Conservation (phyloP, 139 green algal species). For the Coccomyxa sp. region DNA sequence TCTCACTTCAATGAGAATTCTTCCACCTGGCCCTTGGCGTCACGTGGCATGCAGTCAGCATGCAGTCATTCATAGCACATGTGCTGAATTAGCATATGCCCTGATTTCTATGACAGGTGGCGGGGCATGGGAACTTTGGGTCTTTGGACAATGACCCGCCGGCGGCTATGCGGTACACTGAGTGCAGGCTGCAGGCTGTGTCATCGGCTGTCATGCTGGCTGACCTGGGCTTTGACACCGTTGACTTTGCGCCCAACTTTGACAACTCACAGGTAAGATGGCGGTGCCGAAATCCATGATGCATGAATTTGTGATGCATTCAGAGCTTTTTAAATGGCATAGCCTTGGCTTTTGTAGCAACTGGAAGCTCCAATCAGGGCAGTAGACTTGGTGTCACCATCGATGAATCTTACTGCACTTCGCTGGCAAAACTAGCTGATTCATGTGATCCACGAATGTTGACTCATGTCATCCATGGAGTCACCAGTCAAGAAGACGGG, state of each 20-base stretch:
- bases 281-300: neutral
- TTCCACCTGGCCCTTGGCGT: neutral
- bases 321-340: too few species aligned
- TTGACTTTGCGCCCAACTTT: conserved; percentile 82
- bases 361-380: too few species aligned
- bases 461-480: too few species aligned
- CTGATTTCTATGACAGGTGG: conserved; percentile 31
- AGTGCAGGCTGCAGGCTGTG: conserved; percentile 61
- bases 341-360: too few species aligned
- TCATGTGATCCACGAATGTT: too few species aligned
- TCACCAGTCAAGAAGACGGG: neutral
- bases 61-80: neutral
- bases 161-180: conserved; percentile 90
- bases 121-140: conserved; percentile 98
- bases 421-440: too few species aligned
- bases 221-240: conserved; percentile 79
- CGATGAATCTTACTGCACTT: too few species aligned
- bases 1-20: neutral
- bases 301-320: neutral
- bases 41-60: neutral
- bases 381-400: too few species aligned
- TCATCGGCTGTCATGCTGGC: conserved; percentile 69
- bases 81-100: neutral
- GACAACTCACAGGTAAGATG: conserved; percentile 62
- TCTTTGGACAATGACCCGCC: conserved; percentile 91